These are phyloP conservation scores for Pleochaeta shiraiana DNA, from an alignment of 2,329 filamentous ascomycete genomes.

Conservation along the genomic window DNA sequence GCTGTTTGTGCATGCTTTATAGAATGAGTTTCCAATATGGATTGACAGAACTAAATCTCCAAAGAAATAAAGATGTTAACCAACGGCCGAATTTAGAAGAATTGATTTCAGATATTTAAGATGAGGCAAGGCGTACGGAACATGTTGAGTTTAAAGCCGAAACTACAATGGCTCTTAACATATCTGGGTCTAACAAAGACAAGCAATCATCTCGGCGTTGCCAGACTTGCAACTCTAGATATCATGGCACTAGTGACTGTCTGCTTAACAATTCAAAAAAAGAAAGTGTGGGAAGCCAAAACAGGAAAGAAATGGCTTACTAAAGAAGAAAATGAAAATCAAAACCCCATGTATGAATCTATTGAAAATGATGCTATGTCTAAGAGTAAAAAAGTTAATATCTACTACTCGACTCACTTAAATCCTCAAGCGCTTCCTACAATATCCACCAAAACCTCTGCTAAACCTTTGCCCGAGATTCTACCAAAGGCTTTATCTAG, in stretches of 20 bases:
- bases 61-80: neutral
- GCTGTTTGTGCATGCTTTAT: constrained; percentile 1
- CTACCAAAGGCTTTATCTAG: neutral
- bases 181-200: neutral
- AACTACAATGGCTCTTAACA: neutral
- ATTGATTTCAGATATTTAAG: neutral
- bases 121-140: neutral
- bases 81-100: neutral
- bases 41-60: neutral
- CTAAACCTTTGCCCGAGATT: too few species aligned
- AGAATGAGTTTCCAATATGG: neutral
- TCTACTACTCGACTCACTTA: neutral
- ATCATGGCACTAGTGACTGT: neutral
- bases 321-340: neutral
- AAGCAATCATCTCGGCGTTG: neutral
- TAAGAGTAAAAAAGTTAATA: neutral
- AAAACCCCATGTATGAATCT: too few species aligned
- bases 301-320: neutral
- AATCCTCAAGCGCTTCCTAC: too few species aligned
- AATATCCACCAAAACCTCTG: too few species aligned
- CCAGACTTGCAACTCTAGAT: neutral
- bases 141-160: neutral
- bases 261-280: neutral
- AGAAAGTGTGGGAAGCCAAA: neutral
- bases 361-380: too few species aligned